Base-by-base conservation (phyloP, 2,329 filamentous ascomycete species). In the Dryadomyces quercus-mongolicae region DNA sequence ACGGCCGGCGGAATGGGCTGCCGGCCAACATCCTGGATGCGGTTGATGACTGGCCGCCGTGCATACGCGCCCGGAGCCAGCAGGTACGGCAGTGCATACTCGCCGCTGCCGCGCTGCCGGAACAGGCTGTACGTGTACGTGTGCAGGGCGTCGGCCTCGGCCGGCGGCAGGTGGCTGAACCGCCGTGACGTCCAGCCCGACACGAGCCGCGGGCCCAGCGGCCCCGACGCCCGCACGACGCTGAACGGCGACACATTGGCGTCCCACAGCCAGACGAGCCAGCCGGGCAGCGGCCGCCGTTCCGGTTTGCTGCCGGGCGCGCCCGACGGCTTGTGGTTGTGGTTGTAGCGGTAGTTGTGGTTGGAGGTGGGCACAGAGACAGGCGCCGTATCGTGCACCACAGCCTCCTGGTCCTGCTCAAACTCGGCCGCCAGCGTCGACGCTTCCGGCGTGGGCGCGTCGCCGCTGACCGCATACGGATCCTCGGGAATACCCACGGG, bases 181-280 rank as follows among this genome's bases (percentile, higher is more conserved):
- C 93, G 84, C 20, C 93, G 83, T 16, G 85, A 89, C 9, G 89
- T 96, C 93, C 93, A 98, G 55, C 90, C 91, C 0, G 90, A 96
- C 1, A 96, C 89, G 40, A 98, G 82, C 22, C 91, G 83, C 3
- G 93, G 93, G 0, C 93, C 93, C 0, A 98, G 73, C 0, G 93
- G 93, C 0, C 93, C 93, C 1, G 88, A 78, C 75, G 90, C 85
- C 56, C 93, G 86, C 15, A 98, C 82, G 50, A 98, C 74, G 60
- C 85, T 92, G 68, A 98, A 98, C 7, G 93, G 93, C 0, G 91
- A 96, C 59, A 97, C 82, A 65, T 98, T 98, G 61, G 90, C 87
- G 61, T 98, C 93, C 93, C 93, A 98, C 5, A 98, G 80, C 71
- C 91, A 96, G 54, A 84, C 83, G 20, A 97, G 74, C 91, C 92